phyloP scores from a whole-genome alignment of 1,284 basidiomycete species.

The Sporisorium sorghi region DNA sequence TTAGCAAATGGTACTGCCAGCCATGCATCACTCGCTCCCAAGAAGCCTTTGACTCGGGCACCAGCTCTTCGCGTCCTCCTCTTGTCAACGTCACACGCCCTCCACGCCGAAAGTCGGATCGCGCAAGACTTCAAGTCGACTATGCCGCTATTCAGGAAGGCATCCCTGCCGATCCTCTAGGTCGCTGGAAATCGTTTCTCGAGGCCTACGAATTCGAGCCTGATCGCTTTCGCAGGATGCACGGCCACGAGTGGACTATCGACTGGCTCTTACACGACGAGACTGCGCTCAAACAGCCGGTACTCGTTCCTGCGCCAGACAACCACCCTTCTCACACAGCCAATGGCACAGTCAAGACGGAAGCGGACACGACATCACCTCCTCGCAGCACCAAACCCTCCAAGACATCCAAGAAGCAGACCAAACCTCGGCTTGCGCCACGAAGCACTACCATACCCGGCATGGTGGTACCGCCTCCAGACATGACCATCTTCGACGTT shows the following conservation, averaged over 20 bases:
- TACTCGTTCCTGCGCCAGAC: slow-evolving; percentile 45
- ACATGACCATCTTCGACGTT: slow-evolving; percentile 81
- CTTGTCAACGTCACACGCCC: slow-evolving; percentile 41
- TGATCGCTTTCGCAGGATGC: slow-evolving; percentile 43
- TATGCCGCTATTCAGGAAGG: slow-evolving; percentile 63
- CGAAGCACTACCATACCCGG: slow-evolving; percentile 45
- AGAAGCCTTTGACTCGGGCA: slow-evolving; percentile 23
- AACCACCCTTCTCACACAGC: neutral
- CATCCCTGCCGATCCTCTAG: slow-evolving; percentile 56
- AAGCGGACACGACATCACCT: neutral
- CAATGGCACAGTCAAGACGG: neutral
- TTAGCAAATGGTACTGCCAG: slow-evolving; percentile 58
- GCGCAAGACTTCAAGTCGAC: slow-evolving; percentile 50
- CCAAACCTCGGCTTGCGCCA: slow-evolving; percentile 21
- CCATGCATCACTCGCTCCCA: slow-evolving; percentile 38
- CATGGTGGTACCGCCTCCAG: slow-evolving; percentile 82
- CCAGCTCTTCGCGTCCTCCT: slow-evolving; percentile 20
- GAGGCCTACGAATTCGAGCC: slow-evolving; percentile 40
- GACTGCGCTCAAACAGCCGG: slow-evolving; percentile 41
- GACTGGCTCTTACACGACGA: slow-evolving; percentile 54
- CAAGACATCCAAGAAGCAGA: slow-evolving; percentile 11
- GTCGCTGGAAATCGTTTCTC: slow-evolving; percentile 52
- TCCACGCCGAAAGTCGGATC: slow-evolving; percentile 42
- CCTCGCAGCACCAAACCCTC: neutral
- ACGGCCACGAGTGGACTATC: slow-evolving; percentile 50